A percentile compares a stretch with the other conserved stretches of the same genome.
These are phyloP conservation scores for Cafeteria roenbergensis DNA, from an alignment of 108 stramenopile genomes.

Conservation along the genomic window DNA sequence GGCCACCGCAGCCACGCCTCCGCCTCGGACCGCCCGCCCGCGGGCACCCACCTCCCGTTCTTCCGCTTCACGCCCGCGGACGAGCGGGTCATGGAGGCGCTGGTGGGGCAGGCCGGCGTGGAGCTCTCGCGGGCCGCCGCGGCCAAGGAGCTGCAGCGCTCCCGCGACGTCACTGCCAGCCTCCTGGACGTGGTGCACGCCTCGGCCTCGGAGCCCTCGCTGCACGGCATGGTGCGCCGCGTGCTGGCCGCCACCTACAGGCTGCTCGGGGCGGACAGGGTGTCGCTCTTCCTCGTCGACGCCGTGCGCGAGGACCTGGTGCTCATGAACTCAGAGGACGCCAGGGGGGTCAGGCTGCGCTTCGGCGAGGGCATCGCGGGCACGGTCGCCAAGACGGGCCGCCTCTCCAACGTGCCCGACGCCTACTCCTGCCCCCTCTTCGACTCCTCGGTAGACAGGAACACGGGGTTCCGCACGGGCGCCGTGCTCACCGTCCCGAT, in stretches of 20 bases:
- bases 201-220: not conserved
- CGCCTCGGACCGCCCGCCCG: no score
- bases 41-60: not conserved
- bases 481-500: slow-evolving; percentile 40
- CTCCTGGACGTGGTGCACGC: slow-evolving; percentile 8
- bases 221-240: slow-evolving; percentile 9
- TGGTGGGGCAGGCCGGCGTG: slow-evolving; percentile 32
- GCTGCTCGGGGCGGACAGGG: slow-evolving; percentile 8
- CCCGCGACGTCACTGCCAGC: slow-evolving; percentile 18
- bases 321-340: not conserved
- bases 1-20: no score
- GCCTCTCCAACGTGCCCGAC: slow-evolving; percentile 31
- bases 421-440: slow-evolving; percentile 28
- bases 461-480: slow-evolving; percentile 39
- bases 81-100: slow-evolving; percentile 12
- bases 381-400: slow-evolving; percentile 30
- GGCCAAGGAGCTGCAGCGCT: slow-evolving; percentile 12
- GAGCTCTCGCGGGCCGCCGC: slow-evolving; percentile 27
- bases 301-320: not conserved
- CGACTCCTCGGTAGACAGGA: slow-evolving; percentile 24
- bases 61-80: slow-evolving; percentile 21
- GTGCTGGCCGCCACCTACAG: slow-evolving; percentile 3
- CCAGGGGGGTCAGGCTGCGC: slow-evolving; percentile 1
- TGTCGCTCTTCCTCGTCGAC: slow-evolving; percentile 13
- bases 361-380: slow-evolving; percentile 30